These are phyloP conservation scores for Tremella fuciformis DNA, from an alignment of 768 basidiomycete species.

Conservation along the genomic window DNA sequence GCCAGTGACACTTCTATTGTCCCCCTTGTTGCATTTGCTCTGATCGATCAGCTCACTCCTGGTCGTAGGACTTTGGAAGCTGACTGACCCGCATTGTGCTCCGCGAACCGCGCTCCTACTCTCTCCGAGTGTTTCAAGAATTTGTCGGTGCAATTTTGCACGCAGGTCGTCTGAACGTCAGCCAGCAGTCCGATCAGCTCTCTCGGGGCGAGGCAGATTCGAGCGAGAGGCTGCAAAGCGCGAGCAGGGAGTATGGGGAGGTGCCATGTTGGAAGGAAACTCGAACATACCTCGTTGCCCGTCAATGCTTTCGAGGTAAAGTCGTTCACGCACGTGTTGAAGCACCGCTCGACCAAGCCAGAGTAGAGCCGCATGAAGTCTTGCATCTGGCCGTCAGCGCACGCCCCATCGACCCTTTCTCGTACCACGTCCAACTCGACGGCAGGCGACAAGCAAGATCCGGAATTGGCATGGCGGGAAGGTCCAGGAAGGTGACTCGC, in stretches of 20 bases:
- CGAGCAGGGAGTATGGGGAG: not conserved
- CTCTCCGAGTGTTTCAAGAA: constrained; percentile 95
- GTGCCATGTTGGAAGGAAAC: no score
- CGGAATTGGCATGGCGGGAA: not conserved
- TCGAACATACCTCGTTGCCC: constrained; percentile 82
- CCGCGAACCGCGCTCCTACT: constrained; percentile 86
- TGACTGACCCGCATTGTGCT: constrained; percentile 79
- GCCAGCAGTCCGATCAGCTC: not conserved
- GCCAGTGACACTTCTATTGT: not conserved
- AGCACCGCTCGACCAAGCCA: constrained; percentile 90
- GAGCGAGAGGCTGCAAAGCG: no score
- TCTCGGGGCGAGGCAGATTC: not conserved
- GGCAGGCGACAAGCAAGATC: not conserved
- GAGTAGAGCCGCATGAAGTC: constrained; percentile 96
- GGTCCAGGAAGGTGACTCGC: constrained; percentile 53
- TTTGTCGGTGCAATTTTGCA: constrained; percentile 93
- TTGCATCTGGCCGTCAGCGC: constrained; percentile 70
- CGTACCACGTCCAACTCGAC: not conserved
- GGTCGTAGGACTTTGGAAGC: not conserved
- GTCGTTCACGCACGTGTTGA: constrained; percentile 90
- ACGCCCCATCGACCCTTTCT: not conserved
- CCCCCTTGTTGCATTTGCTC: constrained; percentile 17
- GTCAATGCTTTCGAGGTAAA: constrained; percentile 93
- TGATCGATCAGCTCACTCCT: not conserved
- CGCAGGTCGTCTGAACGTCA: constrained; percentile 72